Conservation (phyloP, 1,284 basidiomycete species). For the Sporisorium exsertum region DNA sequence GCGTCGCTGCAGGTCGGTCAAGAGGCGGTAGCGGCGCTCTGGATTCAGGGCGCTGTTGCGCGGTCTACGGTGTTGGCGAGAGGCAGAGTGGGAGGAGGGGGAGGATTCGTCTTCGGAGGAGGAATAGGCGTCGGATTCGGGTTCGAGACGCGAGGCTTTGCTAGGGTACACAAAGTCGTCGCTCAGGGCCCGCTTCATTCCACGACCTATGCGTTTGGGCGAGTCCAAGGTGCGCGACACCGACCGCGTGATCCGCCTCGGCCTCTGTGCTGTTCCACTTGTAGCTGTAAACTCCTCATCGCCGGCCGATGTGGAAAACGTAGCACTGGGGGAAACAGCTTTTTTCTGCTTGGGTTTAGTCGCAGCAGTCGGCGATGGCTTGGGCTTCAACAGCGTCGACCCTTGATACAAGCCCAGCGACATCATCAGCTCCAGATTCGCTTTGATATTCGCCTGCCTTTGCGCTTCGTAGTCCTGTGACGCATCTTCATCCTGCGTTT, state of each 20-base stretch:
- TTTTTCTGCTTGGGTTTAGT: constrained; percentile 8
- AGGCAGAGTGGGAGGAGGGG: not conserved
- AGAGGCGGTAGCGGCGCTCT: not conserved
- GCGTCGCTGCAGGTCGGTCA: constrained; percentile 8
- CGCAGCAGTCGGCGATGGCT: not conserved
- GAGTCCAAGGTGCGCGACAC: constrained; percentile 8
- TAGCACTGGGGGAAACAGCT: not conserved
- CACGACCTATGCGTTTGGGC: not conserved
- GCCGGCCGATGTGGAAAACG: not conserved
- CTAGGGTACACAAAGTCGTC: not conserved
- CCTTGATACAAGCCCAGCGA: constrained; percentile 32
- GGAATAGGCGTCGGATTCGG: not conserved
- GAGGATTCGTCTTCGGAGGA: constrained; percentile 20
- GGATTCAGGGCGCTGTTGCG: constrained; percentile 16
- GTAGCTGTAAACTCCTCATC: not conserved
- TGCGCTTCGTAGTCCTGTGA: constrained; percentile 36
- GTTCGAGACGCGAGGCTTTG: not conserved
- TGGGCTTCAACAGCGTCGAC: constrained; percentile 10
- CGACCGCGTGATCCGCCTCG: constrained; percentile 21
- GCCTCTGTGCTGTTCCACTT: not conserved
- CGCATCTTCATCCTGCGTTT: not conserved
- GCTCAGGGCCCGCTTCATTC: constrained; percentile 20
- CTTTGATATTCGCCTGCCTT: constrained; percentile 30
- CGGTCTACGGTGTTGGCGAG: not conserved
- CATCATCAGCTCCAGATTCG: constrained; percentile 42